Evolutionary conservation across 2,329 filamentous ascomycete species (phyloP).

Genomic region (Drechslerella stenobrocha): DNA sequence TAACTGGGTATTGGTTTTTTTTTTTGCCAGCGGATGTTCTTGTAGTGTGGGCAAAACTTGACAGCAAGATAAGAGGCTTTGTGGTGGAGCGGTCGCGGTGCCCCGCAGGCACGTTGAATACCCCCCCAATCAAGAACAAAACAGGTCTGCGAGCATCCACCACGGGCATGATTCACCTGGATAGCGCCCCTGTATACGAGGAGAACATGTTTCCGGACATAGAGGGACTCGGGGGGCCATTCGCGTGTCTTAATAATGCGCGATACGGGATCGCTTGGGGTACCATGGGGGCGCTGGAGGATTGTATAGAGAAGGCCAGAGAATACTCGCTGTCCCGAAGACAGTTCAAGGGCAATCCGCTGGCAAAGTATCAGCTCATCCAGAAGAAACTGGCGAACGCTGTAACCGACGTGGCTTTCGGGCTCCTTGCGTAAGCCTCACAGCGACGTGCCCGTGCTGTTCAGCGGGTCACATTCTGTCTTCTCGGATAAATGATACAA

Average conservation of each 20-base stretch:
- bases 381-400: constrained; percentile 98
- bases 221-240: constrained; percentile 84
- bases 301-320: constrained; percentile 78
- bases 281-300: constrained; percentile 89
- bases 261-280: constrained; percentile 92
- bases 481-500: no score
- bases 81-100: constrained; percentile 82
- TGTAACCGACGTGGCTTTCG: constrained; percentile 84
- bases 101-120: constrained; percentile 84
- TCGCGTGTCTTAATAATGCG: constrained; percentile 91
- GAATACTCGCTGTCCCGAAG: constrained; percentile 88
- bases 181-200: constrained; percentile 81
- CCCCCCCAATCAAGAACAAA: constrained; percentile 91
- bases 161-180: constrained; percentile 97
- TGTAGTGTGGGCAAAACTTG: constrained; percentile 88
- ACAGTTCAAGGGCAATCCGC: constrained; percentile 93
- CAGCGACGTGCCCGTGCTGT: no score
- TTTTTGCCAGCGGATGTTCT: constrained; percentile 67
- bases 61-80: constrained; percentile 93
- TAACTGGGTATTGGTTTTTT: background rate
- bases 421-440: constrained; percentile 68
- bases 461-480: no score
- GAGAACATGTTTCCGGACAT: constrained; percentile 93
- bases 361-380: constrained; percentile 93
- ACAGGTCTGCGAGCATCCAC: constrained; percentile 89